A percentile compares a stretch with the other conserved stretches of the same genome.
These are phyloP conservation scores for Suillus lakei DNA, from an alignment of 768 basidiomycete genomes.

Conservation along the genomic window DNA sequence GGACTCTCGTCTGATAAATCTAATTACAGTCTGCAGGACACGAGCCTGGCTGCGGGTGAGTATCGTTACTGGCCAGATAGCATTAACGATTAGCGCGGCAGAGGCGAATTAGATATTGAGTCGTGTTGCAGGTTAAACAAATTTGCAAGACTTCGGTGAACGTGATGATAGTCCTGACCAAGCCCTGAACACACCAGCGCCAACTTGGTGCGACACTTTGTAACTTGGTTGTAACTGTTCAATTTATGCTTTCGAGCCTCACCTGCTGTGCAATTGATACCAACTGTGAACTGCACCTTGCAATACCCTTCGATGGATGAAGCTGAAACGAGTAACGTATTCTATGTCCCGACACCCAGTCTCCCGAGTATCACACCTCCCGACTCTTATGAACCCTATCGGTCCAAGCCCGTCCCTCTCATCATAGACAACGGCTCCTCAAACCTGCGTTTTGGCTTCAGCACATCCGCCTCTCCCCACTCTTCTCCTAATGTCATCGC, in stretches of 20 bases:
- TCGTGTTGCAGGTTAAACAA: neutral
- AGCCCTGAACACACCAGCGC: neutral
- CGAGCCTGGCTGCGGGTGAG: neutral
- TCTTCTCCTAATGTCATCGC: constrained; percentile 74
- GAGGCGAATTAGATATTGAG: neutral
- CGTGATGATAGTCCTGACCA: neutral
- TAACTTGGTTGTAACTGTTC: neutral
- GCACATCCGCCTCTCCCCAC: constrained; percentile 59
- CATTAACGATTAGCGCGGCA: neutral
- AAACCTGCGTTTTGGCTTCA: constrained; percentile 83
- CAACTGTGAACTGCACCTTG: neutral
- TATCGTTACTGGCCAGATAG: too few relatives aligned
- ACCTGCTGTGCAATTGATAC: neutral
- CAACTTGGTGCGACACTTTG: neutral
- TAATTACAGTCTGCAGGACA: neutral
- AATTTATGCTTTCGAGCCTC: neutral
- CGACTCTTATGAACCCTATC: constrained; percentile 56
- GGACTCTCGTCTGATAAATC: neutral
- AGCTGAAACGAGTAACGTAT: constrained; percentile 12
- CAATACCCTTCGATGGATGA: neutral
- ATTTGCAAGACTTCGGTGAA: neutral
- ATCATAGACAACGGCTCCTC: constrained; percentile 92
- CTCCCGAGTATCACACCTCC: constrained; percentile 41
- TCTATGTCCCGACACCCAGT: constrained; percentile 25
- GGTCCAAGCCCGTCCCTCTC: constrained; percentile 61